Conservation (phyloP, 169 alveolate species). For the Haemoproteus tartakovskyi region DNA sequence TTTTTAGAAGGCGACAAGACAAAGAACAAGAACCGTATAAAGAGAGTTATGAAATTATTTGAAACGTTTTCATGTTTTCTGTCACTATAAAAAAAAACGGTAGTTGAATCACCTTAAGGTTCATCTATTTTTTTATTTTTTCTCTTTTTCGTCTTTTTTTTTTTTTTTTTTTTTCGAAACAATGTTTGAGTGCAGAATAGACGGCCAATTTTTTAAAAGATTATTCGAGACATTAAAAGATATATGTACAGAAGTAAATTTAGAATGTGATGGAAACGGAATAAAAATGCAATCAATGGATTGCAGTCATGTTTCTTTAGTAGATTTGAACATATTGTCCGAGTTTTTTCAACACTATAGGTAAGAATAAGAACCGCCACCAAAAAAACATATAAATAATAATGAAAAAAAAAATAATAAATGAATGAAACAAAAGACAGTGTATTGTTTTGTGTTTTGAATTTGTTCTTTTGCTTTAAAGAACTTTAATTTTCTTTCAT, state of each 20-base stretch:
- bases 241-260: constrained; percentile 86
- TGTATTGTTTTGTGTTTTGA: neutral
- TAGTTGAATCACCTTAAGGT: too few relatives aligned
- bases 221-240: constrained; percentile 84
- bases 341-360: constrained; percentile 86
- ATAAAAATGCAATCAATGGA: constrained; percentile 90
- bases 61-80: too few relatives aligned
- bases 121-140: too few relatives aligned
- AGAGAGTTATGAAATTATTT: too few relatives aligned
- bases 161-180: too few relatives aligned
- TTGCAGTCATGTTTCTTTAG: constrained; percentile 86
- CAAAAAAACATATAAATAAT: neutral
- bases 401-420: neutral
- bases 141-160: too few relatives aligned
- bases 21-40: too few relatives aligned
- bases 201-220: constrained; percentile 76
- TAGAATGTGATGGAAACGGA: constrained; percentile 87
- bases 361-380: too few relatives aligned
- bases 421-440: neutral
- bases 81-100: too few relatives aligned
- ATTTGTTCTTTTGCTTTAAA: neutral
- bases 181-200: constrained; percentile 80
- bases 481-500: neutral
- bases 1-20: too few relatives aligned
- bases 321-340: constrained; percentile 81